Evolutionary conservation across 108 stramenopile species (phyloP).

Genomic region (Aurantiochytrium sp.): DNA sequence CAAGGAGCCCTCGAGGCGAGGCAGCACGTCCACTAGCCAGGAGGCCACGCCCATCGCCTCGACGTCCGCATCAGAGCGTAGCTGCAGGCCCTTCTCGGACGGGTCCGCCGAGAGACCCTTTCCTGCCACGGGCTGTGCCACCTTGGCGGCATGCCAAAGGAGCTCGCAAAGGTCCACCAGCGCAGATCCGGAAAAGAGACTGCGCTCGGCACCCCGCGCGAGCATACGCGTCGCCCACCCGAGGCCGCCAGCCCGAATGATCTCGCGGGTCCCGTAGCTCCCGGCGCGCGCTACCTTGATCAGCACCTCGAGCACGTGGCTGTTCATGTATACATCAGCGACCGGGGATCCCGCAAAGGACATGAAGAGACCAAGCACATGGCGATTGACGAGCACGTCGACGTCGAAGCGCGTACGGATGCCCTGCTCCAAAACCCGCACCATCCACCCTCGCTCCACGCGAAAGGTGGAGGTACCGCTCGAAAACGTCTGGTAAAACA

Average conservation of each 20-base stretch:
- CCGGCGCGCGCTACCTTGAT: neutral
- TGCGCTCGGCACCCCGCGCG: neutral
- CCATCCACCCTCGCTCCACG: neutral
- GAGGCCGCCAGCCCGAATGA: neutral
- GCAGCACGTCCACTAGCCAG: neutral
- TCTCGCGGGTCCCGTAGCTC: neutral
- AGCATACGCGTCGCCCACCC: neutral
- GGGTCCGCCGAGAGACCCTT: no score
- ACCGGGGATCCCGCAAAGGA: neutral
- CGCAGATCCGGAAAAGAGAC: neutral
- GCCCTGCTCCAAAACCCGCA: neutral
- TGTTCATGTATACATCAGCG: neutral
- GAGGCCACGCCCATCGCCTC: neutral
- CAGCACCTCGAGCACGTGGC: neutral
- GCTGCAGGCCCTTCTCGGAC: no score
- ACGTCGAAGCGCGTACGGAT: neutral
- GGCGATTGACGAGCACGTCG: neutral
- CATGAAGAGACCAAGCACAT: neutral
- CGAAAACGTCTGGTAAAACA: neutral
- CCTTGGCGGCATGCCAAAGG: neutral
- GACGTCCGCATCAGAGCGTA: no score
- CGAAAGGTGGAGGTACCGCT: neutral
- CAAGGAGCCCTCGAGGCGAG: neutral
- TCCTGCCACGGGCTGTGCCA: no score
- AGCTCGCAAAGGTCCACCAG: neutral